These are phyloP conservation scores for Boechera stricta DNA, from an alignment of 345 rosid genomes.

Conservation along the genomic window DNA sequence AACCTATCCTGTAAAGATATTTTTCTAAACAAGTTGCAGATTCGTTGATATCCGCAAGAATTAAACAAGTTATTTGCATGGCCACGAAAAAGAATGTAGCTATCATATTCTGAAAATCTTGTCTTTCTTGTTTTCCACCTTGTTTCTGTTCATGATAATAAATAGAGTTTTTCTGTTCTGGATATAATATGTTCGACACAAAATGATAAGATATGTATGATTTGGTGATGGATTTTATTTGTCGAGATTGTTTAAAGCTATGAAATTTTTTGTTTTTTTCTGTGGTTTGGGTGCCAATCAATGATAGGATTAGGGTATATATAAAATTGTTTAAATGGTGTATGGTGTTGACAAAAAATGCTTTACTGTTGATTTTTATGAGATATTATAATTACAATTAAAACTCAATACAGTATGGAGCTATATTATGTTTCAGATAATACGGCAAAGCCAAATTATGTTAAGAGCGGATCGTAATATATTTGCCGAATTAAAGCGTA, in stretches of 20 bases:
- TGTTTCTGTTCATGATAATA: background rate
- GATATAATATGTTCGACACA: background rate
- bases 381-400: background rate
- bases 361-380: background rate
- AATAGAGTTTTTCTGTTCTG: background rate
- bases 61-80: background rate
- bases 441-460: background rate
- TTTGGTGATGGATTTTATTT: background rate
- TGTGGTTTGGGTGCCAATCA: background rate
- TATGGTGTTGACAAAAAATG: background rate
- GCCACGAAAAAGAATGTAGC: background rate
- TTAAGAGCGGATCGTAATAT: background rate
- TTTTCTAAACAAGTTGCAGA: slow-evolving; percentile 1
- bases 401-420: background rate
- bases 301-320: background rate
- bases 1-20: background rate
- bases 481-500: slow-evolving; percentile 6
- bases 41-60: background rate
- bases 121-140: background rate
- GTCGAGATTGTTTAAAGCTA: background rate
- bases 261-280: background rate
- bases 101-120: background rate
- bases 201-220: background rate
- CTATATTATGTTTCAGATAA: background rate
- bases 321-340: background rate